Evolutionary conservation across 805 yeast species (phyloP).

Genomic region (Monosporozyma aerobia): DNA sequence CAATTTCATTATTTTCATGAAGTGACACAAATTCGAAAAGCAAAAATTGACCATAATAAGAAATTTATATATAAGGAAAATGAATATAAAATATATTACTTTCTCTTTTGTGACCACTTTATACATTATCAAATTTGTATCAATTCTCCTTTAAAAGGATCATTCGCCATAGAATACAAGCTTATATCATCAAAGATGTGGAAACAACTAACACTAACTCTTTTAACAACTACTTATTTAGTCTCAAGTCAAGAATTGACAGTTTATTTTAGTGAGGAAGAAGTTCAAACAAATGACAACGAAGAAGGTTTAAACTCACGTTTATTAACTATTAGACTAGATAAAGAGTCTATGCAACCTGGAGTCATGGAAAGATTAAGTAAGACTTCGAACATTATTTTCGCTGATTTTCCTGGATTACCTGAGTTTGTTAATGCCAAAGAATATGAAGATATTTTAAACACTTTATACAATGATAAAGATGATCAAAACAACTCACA

Average conservation of each 20-base stretch:
- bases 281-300: slow-evolving; percentile 1
- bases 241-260: slow-evolving; percentile 5
- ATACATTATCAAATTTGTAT: background rate
- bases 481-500: background rate
- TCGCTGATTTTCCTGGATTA: slow-evolving; percentile 21
- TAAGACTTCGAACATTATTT: slow-evolving; percentile 18
- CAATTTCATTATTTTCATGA: background rate
- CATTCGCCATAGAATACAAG: background rate
- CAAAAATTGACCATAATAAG: background rate
- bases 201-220: slow-evolving; percentile 7
- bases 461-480: slow-evolving; percentile 1
- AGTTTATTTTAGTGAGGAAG: slow-evolving; percentile 13
- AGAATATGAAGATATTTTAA: slow-evolving; percentile 11
- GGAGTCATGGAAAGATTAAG: slow-evolving; percentile 15
- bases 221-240: background rate
- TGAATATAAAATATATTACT: background rate
- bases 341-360: slow-evolving; percentile 14
- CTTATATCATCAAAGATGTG: slow-evolving; percentile 2
- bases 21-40: background rate
- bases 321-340: slow-evolving; percentile 13
- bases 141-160: background rate
- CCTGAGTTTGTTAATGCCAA: slow-evolving; percentile 22
- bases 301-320: background rate
- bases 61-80: background rate
- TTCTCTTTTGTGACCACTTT: background rate